Conservation (phyloP, 2,329 filamentous ascomycete species). For the Claviceps arundinis region DNA sequence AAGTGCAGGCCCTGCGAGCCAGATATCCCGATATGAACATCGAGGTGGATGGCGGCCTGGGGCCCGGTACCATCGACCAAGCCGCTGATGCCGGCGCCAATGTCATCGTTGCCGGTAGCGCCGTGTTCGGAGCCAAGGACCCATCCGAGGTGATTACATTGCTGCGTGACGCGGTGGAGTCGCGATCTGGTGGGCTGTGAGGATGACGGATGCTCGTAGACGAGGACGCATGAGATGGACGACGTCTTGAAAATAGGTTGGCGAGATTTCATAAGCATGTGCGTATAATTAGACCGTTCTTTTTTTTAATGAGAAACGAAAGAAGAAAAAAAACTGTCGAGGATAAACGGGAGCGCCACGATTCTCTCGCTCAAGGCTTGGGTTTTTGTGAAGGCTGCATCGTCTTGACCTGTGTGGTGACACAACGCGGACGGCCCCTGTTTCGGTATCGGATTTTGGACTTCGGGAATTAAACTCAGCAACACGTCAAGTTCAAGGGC, state of each 20-base stretch:
- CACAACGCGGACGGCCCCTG: no score
- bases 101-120: slow-evolving; percentile 92
- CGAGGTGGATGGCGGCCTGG: slow-evolving; percentile 89
- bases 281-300: no score
- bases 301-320: neutral
- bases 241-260: no score
- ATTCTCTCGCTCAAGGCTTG: no score
- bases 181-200: slow-evolving; percentile 29
- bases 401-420: no score
- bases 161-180: slow-evolving; percentile 67
- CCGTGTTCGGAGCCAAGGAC: slow-evolving; percentile 85
- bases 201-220: neutral
- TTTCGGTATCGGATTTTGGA: no score
- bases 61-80: slow-evolving; percentile 78
- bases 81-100: slow-evolving; percentile 93
- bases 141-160: slow-evolving; percentile 76
- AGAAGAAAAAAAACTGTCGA: neutral
- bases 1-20: slow-evolving; percentile 71
- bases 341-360: no score
- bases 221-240: neutral
- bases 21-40: slow-evolving; percentile 90
- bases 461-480: no score
- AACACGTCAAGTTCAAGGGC: no score
- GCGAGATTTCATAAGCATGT: no score
- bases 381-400: no score